Percentiles rank a stretch among this genome's conserved stretches.
Conservation (phyloP, 768 basidiomycete genomes). For the Pleurotus tuoliensis region DNA sequence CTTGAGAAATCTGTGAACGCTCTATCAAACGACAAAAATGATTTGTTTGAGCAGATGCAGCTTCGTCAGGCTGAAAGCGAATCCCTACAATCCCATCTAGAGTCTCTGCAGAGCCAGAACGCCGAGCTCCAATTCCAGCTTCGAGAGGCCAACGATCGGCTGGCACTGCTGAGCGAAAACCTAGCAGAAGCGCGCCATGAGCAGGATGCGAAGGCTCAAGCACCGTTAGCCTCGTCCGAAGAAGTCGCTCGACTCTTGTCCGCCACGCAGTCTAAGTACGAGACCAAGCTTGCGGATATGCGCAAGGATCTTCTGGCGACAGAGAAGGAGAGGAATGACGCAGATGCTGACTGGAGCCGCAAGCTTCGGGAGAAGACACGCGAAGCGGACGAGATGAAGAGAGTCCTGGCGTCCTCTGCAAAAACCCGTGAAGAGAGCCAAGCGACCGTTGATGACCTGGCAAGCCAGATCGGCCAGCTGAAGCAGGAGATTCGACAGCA, state of each 20-base stretch:
- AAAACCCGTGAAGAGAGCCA: conserved; percentile 61
- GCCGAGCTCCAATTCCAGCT: conserved; percentile 86
- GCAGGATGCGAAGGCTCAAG: conserved; percentile 42
- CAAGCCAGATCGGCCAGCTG: conserved; percentile 50
- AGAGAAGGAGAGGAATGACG: conserved; percentile 84
- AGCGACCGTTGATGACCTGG: conserved; percentile 43
- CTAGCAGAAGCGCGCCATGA: conserved; percentile 59
- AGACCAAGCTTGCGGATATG: conserved; percentile 70
- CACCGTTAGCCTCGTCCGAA: conserved; percentile 48
- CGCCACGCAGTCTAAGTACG: conserved; percentile 73
- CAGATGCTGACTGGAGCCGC: conserved; percentile 85
- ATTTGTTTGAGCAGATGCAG: conserved; percentile 84
- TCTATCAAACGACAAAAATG: conserved; percentile 70
- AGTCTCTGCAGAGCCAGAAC: conserved; percentile 71
- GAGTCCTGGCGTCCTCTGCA: conserved; percentile 50
- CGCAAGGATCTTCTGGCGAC: conserved; percentile 53
- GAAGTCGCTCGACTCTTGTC: conserved; percentile 73
- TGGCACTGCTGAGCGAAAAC: conserved; percentile 69
- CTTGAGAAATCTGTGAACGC: conserved; percentile 71
- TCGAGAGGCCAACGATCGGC: conserved; percentile 72
- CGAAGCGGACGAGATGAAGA: conserved; percentile 74
- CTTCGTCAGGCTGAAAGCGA: conserved; percentile 88
- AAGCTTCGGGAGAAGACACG: conserved; percentile 75
- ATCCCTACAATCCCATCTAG: conserved; percentile 71
- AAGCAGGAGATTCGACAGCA: conserved; percentile 44